These are phyloP conservation scores for Solanum appendiculatum DNA, from an alignment of 257 asterid genomes.

Conservation along the genomic window DNA sequence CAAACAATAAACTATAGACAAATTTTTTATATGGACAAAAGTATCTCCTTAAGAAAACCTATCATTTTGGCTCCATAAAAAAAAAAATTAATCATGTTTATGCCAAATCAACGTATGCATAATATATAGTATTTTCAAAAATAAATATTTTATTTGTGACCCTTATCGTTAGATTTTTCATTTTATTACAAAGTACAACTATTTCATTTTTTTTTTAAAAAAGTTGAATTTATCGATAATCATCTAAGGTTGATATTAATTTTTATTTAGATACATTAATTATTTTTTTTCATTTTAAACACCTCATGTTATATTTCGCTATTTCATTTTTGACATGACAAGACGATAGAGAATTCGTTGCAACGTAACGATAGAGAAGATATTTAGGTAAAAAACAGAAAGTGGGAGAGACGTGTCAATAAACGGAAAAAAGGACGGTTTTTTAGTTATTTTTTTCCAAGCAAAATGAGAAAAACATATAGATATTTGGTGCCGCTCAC, in stretches of 20 bases:
- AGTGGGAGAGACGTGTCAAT: background rate
- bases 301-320: too few species aligned
- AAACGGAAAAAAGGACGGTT: background rate
- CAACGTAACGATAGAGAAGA: background rate
- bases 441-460: background rate
- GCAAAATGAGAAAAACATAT: background rate
- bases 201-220: too few species aligned
- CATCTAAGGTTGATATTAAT: too few species aligned
- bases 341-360: too few species aligned
- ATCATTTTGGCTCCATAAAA: background rate
- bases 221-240: too few species aligned
- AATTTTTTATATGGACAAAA: background rate
- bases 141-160: background rate
- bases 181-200: too few species aligned
- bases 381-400: background rate
- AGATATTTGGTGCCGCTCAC: background rate
- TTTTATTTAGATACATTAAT: too few species aligned
- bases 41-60: background rate
- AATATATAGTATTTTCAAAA: background rate
- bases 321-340: too few species aligned
- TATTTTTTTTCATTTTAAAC: too few species aligned
- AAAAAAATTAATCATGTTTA: background rate
- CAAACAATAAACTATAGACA: background rate
- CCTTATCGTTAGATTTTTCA: background rate
- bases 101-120: background rate